Percentiles rank a stretch among this genome's conserved stretches.
phyloP scores from a whole-genome alignment of 495 filamentous ascomycete species.

The Annulohypoxylon maeteangense region DNA sequence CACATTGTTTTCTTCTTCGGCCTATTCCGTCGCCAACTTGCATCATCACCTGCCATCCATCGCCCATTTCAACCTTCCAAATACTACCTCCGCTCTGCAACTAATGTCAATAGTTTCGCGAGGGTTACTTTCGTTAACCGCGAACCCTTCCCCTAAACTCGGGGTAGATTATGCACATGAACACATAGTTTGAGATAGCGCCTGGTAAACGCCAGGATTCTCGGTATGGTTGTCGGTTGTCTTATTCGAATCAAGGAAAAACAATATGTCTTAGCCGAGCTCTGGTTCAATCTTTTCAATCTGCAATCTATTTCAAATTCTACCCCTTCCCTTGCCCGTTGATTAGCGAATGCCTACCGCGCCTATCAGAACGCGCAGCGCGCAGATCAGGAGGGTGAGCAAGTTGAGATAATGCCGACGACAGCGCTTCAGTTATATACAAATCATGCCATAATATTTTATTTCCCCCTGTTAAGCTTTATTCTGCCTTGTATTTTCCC shows the following conservation, averaged over 20 bases:
- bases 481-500: background rate
- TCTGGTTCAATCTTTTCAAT: background rate
- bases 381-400: background rate
- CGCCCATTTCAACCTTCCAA: background rate
- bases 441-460: background rate
- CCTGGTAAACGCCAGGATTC: constrained; percentile 6
- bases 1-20: constrained; percentile 18
- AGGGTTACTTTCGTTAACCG: background rate
- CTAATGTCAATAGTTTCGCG: background rate
- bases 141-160: background rate
- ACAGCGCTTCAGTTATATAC: background rate
- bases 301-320: background rate
- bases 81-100: background rate
- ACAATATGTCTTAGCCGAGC: constrained; percentile 4
- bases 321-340: background rate
- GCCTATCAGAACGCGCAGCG: background rate
- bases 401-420: background rate
- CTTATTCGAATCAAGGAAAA: background rate
- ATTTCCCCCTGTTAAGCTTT: background rate
- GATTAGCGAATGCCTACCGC: constrained; percentile 1
- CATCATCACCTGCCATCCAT: constrained; percentile 4
- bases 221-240: background rate
- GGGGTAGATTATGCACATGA: background rate
- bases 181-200: background rate
- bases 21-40: background rate